phyloP scores from a whole-genome alignment of 306 rosid species.

The Lathyrus tuberosus region DNA sequence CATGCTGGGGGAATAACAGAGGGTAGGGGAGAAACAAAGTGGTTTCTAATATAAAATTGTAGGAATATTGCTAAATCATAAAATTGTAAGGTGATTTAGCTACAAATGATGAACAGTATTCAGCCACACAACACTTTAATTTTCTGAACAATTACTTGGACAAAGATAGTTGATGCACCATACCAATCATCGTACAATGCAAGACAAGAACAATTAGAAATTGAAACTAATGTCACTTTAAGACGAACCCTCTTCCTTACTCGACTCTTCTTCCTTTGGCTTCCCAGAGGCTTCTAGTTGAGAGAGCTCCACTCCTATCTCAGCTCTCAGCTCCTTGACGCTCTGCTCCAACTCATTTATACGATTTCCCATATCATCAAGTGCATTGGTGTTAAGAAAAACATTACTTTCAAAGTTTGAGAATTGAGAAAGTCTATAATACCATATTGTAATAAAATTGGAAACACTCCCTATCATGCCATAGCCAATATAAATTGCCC shows the following conservation, averaged over 20 bases:
- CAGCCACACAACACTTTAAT: constrained; percentile 31
- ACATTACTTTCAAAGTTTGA: constrained; percentile 36
- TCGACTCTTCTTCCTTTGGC: constrained; percentile 55
- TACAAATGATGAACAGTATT: constrained; percentile 37
- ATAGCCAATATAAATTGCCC: constrained; percentile 22
- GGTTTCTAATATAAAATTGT: constrained; percentile 19
- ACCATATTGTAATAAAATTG: constrained; percentile 22
- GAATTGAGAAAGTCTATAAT: constrained; percentile 29
- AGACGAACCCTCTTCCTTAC: constrained; percentile 69
- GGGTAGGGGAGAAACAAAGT: background rate
- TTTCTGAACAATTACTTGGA: constrained; percentile 22
- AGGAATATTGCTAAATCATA: constrained; percentile 8
- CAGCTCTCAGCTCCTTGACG: constrained; percentile 79
- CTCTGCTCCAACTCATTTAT: constrained; percentile 94
- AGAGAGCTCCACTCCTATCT: constrained; percentile 93
- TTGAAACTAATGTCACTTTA: constrained; percentile 42
- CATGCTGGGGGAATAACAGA: background rate
- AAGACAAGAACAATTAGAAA: constrained; percentile 32
- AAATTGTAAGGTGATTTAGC: constrained; percentile 25
- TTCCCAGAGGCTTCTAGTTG: constrained; percentile 61
- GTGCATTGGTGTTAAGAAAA: constrained; percentile 76
- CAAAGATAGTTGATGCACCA: constrained; percentile 27
- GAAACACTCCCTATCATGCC: constrained; percentile 27
- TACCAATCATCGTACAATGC: constrained; percentile 37
- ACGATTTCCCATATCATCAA: constrained; percentile 94